Evolutionary conservation across 2,329 filamentous ascomycete species (phyloP), one percentile per base, ranked within the genome.

Genomic region (Fusarium multiceps): DNA sequence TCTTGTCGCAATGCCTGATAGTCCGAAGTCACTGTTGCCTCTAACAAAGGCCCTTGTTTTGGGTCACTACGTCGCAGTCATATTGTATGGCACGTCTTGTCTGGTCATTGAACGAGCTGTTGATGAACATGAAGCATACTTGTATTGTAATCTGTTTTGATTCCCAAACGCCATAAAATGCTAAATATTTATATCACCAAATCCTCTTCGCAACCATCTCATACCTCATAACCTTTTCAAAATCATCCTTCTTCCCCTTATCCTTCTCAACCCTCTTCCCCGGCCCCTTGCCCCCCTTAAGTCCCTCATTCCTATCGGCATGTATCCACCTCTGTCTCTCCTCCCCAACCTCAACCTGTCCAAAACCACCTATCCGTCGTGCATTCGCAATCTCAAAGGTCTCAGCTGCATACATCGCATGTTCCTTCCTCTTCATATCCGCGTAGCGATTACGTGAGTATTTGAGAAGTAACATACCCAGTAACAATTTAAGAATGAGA

Each of bases 151-250:
- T 28, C 27, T 28, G 27, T 28, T 28, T 28, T 28, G 27, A 28
- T 28, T 10, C 27, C 27, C 27, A 28, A 28, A 28, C 27, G 27
- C 27, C 27, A 28, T 28, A 28, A 11, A 28, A 28, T 28, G 27
- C 27, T 28, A 12, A 28, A 28, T 28, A 28, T 28, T 11, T 28
- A 28, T 28, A 28, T 71, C 28, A 98, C 96, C 96, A 99, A 74
- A 99, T 99, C 78, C 96, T 87, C 86, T 98, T 98, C 1, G 93
- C 93, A 74, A 94, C 91, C 96, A 98, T 98, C 77, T 94, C 93
- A 82, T 98, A 99, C 74, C 96, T 86, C 86, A 89, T 68, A 89
- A 93, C 78, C 82, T 89, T 75, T 86, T 92, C 80, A 89, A 88
- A 78, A 88, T 83, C 81, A 3, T 69, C 70, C 55, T 88, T 86